Evolutionary conservation across 495 filamentous ascomycete species (phyloP), one percentile per base, ranked within the genome.

Genomic region (Neurospora sp.): DNA sequence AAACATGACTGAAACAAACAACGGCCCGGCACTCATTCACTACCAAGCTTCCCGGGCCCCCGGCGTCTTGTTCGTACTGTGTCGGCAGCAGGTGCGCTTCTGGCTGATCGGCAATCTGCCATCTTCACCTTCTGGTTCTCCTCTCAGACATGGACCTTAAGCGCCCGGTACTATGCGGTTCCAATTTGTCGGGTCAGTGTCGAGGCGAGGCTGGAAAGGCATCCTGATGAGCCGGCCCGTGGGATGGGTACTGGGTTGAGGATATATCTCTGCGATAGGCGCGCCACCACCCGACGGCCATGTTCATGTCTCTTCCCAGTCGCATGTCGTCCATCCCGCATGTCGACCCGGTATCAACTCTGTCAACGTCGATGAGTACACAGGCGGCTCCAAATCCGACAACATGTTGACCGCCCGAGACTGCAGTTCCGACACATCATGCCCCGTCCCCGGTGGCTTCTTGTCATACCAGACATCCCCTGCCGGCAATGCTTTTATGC

Each of bases 401-500:
- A 54, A 38, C 42, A 77, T 75, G 76, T 18, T 46, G 27, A 62
- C 42, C 44, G 42, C 69, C 23, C 69, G 46, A 37, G 73, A 76
- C 44, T 78, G 76, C 71, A 74, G 42, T 66, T 71, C 74, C 14
- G 72, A 54, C 11, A 41, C 72, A 31, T 72, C 71, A 38, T 80
- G 77, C 31, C 76, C 74, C 9, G 46, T 74, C 9, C 74, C 72
- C n/a, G 70, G 60, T 73, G 74, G 77, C 62, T 83, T 80, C 60
- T 74, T 82, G 31, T 66, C 71, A 27, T 79, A 79, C 60, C 72
- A 77, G 39, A 77, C 80, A 11, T 72, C 79, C 2, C 74, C 81
- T 3, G 80, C 77, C 4, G 82, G 79, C 31, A 82, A 79, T 73
- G 78, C 70, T 39, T 72, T 83, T 37, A 77, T 86, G 72, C 79